phyloP scores from a whole-genome alignment of 2,329 filamentous ascomycete genomes.

The Chrysoporthe cubensis region DNA sequence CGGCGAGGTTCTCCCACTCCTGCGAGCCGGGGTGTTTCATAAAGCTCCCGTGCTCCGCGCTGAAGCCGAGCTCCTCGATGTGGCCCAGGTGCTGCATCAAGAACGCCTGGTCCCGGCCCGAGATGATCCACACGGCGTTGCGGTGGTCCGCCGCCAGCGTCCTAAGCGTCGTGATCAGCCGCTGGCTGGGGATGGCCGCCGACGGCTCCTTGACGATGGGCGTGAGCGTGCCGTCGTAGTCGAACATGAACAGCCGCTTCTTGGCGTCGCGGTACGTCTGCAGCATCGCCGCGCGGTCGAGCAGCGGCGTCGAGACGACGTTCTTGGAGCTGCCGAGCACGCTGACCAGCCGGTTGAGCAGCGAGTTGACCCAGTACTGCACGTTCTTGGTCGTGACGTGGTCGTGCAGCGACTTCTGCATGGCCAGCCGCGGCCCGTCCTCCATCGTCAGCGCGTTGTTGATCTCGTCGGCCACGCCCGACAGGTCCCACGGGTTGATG shows the following conservation, averaged over 20 bases:
- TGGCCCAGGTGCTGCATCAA: conserved; percentile 90
- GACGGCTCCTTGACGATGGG: conserved; percentile 92
- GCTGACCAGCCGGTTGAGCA: conserved; percentile 76
- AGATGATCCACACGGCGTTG: conserved; percentile 98
- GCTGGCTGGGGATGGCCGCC: conserved; percentile 84
- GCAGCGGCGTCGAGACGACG: conserved; percentile 75
- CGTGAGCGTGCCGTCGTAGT: conserved; percentile 96
- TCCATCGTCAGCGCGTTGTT: conserved; percentile 80
- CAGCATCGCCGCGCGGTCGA: conserved; percentile 76
- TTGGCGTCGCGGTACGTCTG: conserved; percentile 73
- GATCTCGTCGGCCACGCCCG: conserved; percentile 82
- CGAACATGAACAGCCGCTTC: conserved; percentile 94
- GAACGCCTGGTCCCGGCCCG: conserved; percentile 90
- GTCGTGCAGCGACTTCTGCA: conserved; percentile 76
- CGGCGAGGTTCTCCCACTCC: conserved; percentile 87
- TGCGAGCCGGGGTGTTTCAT: conserved; percentile 78
- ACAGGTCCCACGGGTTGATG: conserved; percentile 95
- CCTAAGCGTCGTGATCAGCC: conserved; percentile 79
- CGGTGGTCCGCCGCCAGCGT: conserved; percentile 76
- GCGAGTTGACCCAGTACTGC: conserved; percentile 81
- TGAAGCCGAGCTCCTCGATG: conserved; percentile 86
- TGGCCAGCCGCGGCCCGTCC: conserved; percentile 63
- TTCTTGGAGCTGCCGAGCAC: conserved; percentile 80
- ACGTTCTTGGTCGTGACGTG: conserved; percentile 88
- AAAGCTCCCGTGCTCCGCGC: conserved; percentile 96